Evolutionary conservation across 2,329 filamentous ascomycete species (phyloP), one percentile per base, ranked within the genome.

Genomic region (Colletotrichum sp.): DNA sequence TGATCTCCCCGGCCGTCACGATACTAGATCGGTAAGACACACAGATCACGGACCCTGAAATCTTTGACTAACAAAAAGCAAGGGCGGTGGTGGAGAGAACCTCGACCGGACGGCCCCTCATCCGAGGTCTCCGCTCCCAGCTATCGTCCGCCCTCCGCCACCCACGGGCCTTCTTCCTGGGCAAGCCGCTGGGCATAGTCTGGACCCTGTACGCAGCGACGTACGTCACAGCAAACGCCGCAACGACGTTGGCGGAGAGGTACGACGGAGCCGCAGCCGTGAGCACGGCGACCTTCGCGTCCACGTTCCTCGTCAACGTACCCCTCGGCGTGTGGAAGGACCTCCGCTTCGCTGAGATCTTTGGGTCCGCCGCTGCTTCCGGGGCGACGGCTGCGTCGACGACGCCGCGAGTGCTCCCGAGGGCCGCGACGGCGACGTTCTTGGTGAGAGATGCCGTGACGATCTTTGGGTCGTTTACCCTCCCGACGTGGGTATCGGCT

Each of bases 281-380:
- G 4, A 79, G 79, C 1, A 80, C 79, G 1, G 77, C 80, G 10
- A 73, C 71, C 18, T 73, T 73, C 28, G 71, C 71, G 28, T 81
- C 79, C 3, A 83, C 81, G 4, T 81, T 82, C 74, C 64, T 79
- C 3, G 79, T 83, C 56, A 83, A 83, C 18, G 80, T 82, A 3
- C 82, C 82, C 2, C 75, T 83, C 2, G 82, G 82, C 2, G 79
- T 83, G 5, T 79, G 80, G 71, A 83, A 83, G 8, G 82, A 83
- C 55, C 75, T 83, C 6, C 76, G 79, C 6, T 83, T 82, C 32
- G 80, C 81, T 3, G 79, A 82, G 5, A 76, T 82, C 30, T 83
- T 80, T 62, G 80, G 82, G 13, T 69, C 78, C 65, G 61, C 69
- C 58, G 9, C 71, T 28, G 24, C 34, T 21, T 28, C 66, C 71